These are phyloP conservation scores for Thozetella sp. DNA, from an alignment of 495 filamentous ascomycete species.

Conservation along the genomic window DNA sequence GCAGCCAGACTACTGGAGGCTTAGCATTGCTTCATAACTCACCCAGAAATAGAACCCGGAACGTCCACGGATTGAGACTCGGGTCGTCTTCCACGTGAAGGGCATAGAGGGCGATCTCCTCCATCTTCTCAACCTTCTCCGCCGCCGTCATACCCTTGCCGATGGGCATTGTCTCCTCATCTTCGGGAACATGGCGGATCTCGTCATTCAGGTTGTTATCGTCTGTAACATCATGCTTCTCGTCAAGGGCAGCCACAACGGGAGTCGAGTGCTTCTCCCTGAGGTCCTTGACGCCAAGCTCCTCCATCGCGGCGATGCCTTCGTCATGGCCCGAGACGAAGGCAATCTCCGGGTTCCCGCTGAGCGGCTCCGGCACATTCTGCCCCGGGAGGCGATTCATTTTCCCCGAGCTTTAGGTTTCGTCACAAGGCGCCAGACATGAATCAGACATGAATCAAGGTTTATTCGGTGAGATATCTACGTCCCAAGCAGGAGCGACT, in stretches of 20 bases:
- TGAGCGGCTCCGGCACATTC: background rate
- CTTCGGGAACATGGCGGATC: background rate
- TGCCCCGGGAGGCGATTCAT: background rate
- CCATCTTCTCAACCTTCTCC: background rate
- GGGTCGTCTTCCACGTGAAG: conserved; percentile 32
- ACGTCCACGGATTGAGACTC: conserved; percentile 23
- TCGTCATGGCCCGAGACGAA: background rate
- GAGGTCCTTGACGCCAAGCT: conserved; percentile 4
- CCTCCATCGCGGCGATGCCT: background rate
- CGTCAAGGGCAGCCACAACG: conserved; percentile 3
- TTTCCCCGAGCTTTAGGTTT: too few species aligned
- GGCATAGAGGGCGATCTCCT: conserved; percentile 3
- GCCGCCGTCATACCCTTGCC: background rate
- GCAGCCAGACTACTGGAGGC: too few species aligned
- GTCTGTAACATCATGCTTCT: conserved; percentile 29
- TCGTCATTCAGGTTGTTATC: background rate
- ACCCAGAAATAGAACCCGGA: conserved; percentile 30
- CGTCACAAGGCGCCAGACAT: too few species aligned
- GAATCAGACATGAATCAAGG: too few species aligned
- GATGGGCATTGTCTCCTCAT: background rate
- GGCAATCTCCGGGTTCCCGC: background rate
- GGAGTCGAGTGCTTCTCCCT: conserved; percentile 7
- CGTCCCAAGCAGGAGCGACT: too few species aligned
- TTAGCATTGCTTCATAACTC: too few species aligned
- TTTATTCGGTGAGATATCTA: too few species aligned